Evolutionary conservation across 345 rosid species (phyloP), one percentile per base, ranked within the genome.

Genomic region (Firmiana major): DNA sequence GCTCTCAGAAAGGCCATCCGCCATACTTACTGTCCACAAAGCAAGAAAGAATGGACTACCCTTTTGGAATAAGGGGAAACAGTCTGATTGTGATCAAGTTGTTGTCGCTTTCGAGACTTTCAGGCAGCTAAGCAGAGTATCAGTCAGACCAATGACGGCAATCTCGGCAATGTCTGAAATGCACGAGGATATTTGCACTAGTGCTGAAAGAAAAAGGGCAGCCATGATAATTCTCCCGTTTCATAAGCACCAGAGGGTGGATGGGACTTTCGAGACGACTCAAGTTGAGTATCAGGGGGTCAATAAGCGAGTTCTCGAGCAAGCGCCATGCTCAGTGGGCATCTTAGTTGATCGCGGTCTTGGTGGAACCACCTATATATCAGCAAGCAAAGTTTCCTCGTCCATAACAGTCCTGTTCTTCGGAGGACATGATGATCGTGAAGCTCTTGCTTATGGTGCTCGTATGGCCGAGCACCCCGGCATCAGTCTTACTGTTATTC

Each of bases 391-490:
- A 3, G 92, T 90, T 43, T 86, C 88, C 19, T 90, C 79, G 78
- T 51, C 54, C 8, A 71, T 88, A 6, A 85, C 85, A 11, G 89
- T 86, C 17, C 77, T 90, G 8, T 88, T 88, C 86, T 87, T 88
- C 26, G 92, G 92, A 5, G 91, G 91, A 0, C 65, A 43, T 64
- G 94, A 92, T 77, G 92, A 90, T 74, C 81, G 81, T 9, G 91
- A 92, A 85, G 92, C 94, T 21, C 84, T 92, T 34, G 88, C 97
- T 55, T 92, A 89, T 73, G 91, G 97, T 4, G 75, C 81, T 42
- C 88, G 87, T 6, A 90, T 91, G 97, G 88, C 91, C 57, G 97
- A 91, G 77, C 97, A 91, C 80, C 97, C 97, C 0, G 97, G 92
- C 19, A 81, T 88, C 48, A 31, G 79, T 9, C 77, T 91, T 63